phyloP scores from a whole-genome alignment of 192 early-diverging fungal genomes.

The Pecoramyces ruminantium region DNA sequence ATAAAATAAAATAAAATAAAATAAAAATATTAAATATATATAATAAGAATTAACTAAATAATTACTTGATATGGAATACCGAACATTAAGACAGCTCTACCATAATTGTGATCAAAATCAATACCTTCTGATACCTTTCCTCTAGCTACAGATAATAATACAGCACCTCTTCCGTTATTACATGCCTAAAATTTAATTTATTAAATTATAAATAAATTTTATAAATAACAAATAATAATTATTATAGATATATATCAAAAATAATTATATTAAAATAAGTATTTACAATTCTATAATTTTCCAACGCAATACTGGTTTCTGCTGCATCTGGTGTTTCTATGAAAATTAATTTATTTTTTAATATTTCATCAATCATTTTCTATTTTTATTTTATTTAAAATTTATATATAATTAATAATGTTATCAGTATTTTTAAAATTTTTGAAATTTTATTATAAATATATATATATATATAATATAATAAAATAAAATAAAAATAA shows the following conservation, averaged over 20 bases:
- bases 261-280: neutral
- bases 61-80: slow-evolving; percentile 91
- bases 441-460: neutral
- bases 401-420: no score
- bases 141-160: slow-evolving; percentile 90
- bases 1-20: neutral
- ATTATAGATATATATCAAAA: neutral
- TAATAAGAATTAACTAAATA: no score
- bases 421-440: no score
- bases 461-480: neutral
- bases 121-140: slow-evolving; percentile 99
- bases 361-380: slow-evolving; percentile 83
- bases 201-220: no score
- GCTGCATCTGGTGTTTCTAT: slow-evolving; percentile 98
- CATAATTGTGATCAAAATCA: slow-evolving; percentile 99
- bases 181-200: slow-evolving; percentile 44
- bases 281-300: slow-evolving; percentile 72
- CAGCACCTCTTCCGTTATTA: slow-evolving; percentile 95
- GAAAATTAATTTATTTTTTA: slow-evolving; percentile 97
- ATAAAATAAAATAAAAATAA: no score
- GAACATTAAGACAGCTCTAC: slow-evolving; percentile 96
- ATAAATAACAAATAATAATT: no score
- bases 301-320: slow-evolving; percentile 85
- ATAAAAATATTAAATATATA: no score
- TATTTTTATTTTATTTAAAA: no score